These are phyloP conservation scores for Schizochytrium sp. DNA, from an alignment of 108 stramenopile species.

Conservation along the genomic window DNA sequence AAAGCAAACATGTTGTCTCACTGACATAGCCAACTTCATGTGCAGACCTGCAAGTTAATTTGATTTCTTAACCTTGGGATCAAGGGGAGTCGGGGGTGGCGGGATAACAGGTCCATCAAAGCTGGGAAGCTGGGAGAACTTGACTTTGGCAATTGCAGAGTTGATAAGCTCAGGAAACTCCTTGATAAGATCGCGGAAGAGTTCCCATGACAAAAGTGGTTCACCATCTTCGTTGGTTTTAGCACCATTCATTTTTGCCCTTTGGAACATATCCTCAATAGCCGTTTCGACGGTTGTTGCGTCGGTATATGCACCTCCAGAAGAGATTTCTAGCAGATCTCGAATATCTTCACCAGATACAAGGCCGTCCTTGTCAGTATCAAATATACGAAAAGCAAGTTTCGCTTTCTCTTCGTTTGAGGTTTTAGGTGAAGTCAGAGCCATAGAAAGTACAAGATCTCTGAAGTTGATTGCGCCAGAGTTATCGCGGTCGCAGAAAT, in stretches of 20 bases:
- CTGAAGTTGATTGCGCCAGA: slow-evolving; percentile 35
- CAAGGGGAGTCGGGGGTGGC: no score
- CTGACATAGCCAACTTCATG: no score
- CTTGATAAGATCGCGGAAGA: slow-evolving; percentile 33
- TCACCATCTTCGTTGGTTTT: neutral
- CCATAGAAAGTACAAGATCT: slow-evolving; percentile 50
- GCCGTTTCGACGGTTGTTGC: neutral
- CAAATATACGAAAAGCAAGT: neutral
- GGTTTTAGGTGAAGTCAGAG: neutral
- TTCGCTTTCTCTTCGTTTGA: slow-evolving; percentile 9
- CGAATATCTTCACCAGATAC: neutral
- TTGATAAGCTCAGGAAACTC: slow-evolving; percentile 11
- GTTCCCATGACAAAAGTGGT: slow-evolving; percentile 3
- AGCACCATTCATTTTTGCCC: neutral
- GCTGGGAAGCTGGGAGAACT: neutral
- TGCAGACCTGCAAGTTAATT: no score
- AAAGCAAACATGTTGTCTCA: no score
- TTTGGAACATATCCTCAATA: neutral
- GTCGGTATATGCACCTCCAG: neutral
- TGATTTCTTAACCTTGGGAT: no score
- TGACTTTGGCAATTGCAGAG: slow-evolving; percentile 16
- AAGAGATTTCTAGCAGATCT: neutral
- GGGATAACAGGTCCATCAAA: neutral
- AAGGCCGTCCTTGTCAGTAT: slow-evolving; percentile 34
- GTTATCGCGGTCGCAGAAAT: slow-evolving; percentile 44